These are phyloP conservation scores for Phytophthora foliorum DNA, from an alignment of 352 stramenopile genomes.

Conservation along the genomic window DNA sequence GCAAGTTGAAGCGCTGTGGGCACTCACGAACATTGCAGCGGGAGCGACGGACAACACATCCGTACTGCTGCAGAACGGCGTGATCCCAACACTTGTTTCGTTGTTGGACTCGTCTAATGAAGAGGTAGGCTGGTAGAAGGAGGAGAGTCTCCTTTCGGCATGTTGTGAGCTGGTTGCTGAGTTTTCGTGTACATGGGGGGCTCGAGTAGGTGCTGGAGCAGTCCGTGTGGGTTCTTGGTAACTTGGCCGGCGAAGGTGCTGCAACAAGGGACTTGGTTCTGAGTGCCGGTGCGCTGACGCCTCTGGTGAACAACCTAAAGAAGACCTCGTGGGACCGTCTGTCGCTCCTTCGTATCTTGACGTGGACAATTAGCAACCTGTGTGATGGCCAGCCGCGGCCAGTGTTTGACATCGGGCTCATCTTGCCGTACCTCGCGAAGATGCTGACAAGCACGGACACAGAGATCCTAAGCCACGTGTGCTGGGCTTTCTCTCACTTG, in stretches of 20 bases:
- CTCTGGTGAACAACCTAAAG: slow-evolving; percentile 92
- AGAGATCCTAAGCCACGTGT: slow-evolving; percentile 96
- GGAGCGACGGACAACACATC: slow-evolving; percentile 93
- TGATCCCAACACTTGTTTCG: slow-evolving; percentile 93
- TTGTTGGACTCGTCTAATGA: slow-evolving; percentile 92
- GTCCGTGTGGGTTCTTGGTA: slow-evolving; percentile 94
- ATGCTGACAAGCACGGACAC: slow-evolving; percentile 96
- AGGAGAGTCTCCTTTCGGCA: slow-evolving; percentile 29
- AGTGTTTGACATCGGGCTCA: slow-evolving; percentile 91
- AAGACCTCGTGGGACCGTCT: slow-evolving; percentile 86
- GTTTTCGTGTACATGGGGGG: slow-evolving; percentile 31
- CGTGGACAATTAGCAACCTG: slow-evolving; percentile 94
- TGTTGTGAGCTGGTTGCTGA: slow-evolving; percentile 40
- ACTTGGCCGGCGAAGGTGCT: slow-evolving; percentile 92
- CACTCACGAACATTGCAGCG: slow-evolving; percentile 96
- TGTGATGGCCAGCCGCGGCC: slow-evolving; percentile 92
- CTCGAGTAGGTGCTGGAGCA: slow-evolving; percentile 90
- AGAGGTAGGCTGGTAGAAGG: slow-evolving; percentile 67
- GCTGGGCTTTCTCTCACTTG: slow-evolving; percentile 97
- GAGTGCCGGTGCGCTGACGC: slow-evolving; percentile 82
- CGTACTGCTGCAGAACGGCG: slow-evolving; percentile 92
- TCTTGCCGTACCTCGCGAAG: slow-evolving; percentile 88
- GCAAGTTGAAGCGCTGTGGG: slow-evolving; percentile 95
- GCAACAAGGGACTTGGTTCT: slow-evolving; percentile 91
- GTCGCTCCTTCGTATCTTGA: slow-evolving; percentile 92